phyloP scores from a whole-genome alignment of 345 rosid species.

The Arabis alpina region DNA sequence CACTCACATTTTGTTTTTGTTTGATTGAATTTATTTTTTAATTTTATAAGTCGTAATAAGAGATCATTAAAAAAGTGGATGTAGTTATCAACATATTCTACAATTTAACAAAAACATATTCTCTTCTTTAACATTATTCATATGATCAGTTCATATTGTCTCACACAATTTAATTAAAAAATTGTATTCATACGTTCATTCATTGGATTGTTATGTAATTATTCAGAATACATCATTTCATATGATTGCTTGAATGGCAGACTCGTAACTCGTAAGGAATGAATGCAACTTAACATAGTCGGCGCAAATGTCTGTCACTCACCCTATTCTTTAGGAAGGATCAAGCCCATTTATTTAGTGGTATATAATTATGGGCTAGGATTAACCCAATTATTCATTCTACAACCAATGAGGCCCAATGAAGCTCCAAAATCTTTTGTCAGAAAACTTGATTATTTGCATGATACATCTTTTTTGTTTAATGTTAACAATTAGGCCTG shows the following conservation, averaged over 20 bases:
- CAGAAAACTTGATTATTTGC: no score
- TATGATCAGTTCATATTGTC: no score
- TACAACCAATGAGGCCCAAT: conserved; percentile 5
- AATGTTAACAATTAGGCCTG: no score
- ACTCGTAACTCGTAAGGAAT: not conserved
- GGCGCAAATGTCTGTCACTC: conserved; percentile 5
- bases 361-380: not conserved
- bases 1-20: conserved; percentile 18
- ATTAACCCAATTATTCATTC: not conserved
- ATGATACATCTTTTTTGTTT: no score
- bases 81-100: conserved; percentile 16
- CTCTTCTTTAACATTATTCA: no score
- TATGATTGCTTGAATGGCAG: not conserved
- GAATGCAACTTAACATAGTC: not conserved
- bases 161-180: no score
- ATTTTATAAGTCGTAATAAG: not conserved
- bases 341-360: not conserved
- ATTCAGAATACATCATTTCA: not conserved
- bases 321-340: not conserved
- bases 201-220: not conserved
- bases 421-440: not conserved
- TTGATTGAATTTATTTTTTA: not conserved
- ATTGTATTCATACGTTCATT: not conserved
- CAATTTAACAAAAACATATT: not conserved
- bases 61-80: not conserved